Percentiles rank a stretch among this genome's conserved stretches.
Conservation (phyloP, 208 protist genomes). For the Tritrichomonas foetus region DNA sequence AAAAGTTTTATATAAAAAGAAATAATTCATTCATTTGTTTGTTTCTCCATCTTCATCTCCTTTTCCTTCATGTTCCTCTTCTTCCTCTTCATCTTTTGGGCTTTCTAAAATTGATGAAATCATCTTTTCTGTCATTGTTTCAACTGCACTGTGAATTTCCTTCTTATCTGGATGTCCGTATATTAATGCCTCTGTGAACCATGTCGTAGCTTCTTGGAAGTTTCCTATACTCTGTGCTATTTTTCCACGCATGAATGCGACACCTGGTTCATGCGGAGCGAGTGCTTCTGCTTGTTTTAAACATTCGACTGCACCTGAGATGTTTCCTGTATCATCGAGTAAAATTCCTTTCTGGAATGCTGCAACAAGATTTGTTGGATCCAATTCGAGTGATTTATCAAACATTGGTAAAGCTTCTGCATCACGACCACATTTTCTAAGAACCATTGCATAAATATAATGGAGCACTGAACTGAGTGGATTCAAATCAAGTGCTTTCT, state of each 20-base stretch:
- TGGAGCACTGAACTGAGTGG: neutral
- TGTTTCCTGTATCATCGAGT: neutral
- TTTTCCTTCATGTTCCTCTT: too few species aligned
- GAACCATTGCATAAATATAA: conserved; percentile 15
- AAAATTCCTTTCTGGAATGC: conserved; percentile 13
- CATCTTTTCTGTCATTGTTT: neutral
- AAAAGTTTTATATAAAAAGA: too few species aligned
- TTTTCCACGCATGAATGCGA: neutral
- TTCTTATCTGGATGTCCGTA: conserved; percentile 10
- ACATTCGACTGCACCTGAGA: neutral
- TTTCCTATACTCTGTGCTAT: neutral
- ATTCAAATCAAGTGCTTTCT: conserved; percentile 11
- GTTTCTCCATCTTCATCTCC: too few species aligned
- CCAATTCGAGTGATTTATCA: neutral
- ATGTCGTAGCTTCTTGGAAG: neutral
- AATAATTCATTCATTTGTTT: too few species aligned
- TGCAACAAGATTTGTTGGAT: neutral
- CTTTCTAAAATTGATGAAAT: neutral
- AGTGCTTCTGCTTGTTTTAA: neutral
- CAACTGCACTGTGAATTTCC: neutral
- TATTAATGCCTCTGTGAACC: neutral
- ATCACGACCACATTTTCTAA: neutral
- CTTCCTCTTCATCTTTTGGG: neutral
- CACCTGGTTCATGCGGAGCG: conserved; percentile 15
- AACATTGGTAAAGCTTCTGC: neutral